These are phyloP conservation scores for Lodderomyces parapsilosis DNA, from an alignment of 1,139 yeast genomes.

Conservation along the genomic window DNA sequence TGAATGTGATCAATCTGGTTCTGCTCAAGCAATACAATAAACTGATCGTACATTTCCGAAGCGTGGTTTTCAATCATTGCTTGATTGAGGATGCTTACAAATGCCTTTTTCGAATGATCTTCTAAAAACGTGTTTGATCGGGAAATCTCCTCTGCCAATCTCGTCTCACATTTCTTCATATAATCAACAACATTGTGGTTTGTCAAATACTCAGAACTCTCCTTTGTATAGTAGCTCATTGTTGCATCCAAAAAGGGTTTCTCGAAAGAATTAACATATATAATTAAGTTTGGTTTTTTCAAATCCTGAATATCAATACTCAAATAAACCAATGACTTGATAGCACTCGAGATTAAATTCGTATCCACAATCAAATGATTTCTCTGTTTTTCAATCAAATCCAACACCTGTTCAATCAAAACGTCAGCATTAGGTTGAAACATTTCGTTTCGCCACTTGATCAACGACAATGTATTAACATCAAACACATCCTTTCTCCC, in stretches of 20 bases:
- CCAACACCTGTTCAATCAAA: slow-evolving; percentile 70
- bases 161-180: slow-evolving; percentile 78
- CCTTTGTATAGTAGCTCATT: slow-evolving; percentile 66
- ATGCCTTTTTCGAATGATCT: slow-evolving; percentile 77
- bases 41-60: slow-evolving; percentile 72
- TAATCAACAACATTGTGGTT: slow-evolving; percentile 87
- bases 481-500: slow-evolving; percentile 92
- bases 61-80: slow-evolving; percentile 82
- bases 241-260: slow-evolving; percentile 73
- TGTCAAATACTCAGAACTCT: slow-evolving; percentile 64
- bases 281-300: slow-evolving; percentile 79
- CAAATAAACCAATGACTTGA: slow-evolving; percentile 76
- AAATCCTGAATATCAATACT: slow-evolving; percentile 81
- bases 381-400: slow-evolving; percentile 74
- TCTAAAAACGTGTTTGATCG: slow-evolving; percentile 79
- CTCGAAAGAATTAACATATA: slow-evolving; percentile 81
- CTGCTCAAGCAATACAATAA: slow-evolving; percentile 68
- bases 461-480: slow-evolving; percentile 80
- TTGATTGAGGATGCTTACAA: slow-evolving; percentile 71
- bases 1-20: slow-evolving; percentile 76
- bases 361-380: slow-evolving; percentile 76
- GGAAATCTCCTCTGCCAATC: slow-evolving; percentile 79
- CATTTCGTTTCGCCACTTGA: slow-evolving; percentile 86
- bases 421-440: slow-evolving; percentile 62
- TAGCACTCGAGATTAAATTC: slow-evolving; percentile 66